Percentiles rank a stretch among this genome's conserved stretches.
These are phyloP conservation scores for Exophiala lecanii-corni DNA, from an alignment of 2,329 filamentous ascomycete species.

Conservation along the genomic window DNA sequence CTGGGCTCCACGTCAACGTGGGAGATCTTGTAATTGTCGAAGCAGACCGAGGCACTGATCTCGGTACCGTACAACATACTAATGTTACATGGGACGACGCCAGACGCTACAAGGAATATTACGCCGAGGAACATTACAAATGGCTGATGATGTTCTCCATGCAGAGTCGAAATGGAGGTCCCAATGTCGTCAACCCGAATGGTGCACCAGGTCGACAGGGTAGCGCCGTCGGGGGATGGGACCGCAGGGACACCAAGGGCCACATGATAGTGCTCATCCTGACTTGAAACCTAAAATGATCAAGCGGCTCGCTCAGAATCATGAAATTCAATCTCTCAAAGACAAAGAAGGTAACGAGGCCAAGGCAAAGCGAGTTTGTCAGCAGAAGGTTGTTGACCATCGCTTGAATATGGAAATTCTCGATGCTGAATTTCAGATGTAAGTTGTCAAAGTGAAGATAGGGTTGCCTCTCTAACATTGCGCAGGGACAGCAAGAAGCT, in stretches of 20 bases:
- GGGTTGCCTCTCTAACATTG: conserved; percentile 22
- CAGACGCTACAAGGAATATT: conserved; percentile 83
- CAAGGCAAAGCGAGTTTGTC: conserved; percentile 93
- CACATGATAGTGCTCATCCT: conserved; percentile 64
- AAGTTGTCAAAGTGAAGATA: too few relatives aligned
- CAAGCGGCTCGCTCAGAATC: conserved; percentile 84
- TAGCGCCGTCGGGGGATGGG: conserved; percentile 73
- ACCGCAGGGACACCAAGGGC: conserved; percentile 66
- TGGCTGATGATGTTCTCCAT: conserved; percentile 99
- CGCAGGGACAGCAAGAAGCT: conserved; percentile 95
- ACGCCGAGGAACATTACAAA: conserved; percentile 91
- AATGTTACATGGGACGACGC: conserved; percentile 85
- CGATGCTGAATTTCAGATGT: conserved; percentile 98
- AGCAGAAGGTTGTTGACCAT: conserved; percentile 94
- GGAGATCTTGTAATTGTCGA: conserved; percentile 97
- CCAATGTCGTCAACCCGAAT: conserved; percentile 37
- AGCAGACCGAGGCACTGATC: conserved; percentile 90
- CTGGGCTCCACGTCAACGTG: conserved; percentile 80
- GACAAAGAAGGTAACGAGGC: conserved; percentile 98
- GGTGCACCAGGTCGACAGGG: conserved; percentile 62
- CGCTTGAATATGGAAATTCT: conserved; percentile 97
- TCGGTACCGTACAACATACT: conserved; percentile 85
- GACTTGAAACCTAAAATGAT: conserved; percentile 96
- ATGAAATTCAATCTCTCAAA: conserved; percentile 81
- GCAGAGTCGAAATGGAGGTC: conserved; percentile 51